These are phyloP conservation scores for Pseudozyma tsukubaensis DNA, from an alignment of 1,284 basidiomycete species.

Conservation along the genomic window DNA sequence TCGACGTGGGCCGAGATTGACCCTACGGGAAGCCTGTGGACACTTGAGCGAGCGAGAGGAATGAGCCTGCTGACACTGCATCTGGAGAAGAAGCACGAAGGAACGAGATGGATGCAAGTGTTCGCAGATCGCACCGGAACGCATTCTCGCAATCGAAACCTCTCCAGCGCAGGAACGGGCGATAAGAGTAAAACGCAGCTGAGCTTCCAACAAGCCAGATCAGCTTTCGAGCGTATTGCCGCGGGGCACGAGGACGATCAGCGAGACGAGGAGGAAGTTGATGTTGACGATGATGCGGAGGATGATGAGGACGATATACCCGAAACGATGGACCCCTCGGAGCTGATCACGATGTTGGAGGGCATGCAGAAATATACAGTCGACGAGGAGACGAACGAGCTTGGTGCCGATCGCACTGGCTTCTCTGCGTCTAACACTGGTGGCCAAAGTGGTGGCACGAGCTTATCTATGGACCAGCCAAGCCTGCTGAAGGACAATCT, in stretches of 20 bases:
- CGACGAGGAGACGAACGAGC: slow-evolving; percentile 72
- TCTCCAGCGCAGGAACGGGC: background rate
- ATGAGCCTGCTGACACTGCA: slow-evolving; percentile 53
- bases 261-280: slow-evolving; percentile 13
- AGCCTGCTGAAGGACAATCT: slow-evolving; percentile 83
- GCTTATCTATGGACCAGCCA: slow-evolving; percentile 64
- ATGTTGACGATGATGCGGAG: slow-evolving; percentile 49
- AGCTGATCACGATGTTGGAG: slow-evolving; percentile 82
- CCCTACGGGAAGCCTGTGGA: slow-evolving; percentile 53
- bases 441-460: slow-evolving; percentile 64
- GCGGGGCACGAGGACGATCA: slow-evolving; percentile 6
- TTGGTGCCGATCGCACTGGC: slow-evolving; percentile 24
- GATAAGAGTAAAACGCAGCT: slow-evolving; percentile 15
- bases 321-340: slow-evolving; percentile 87
- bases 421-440: slow-evolving; percentile 1
- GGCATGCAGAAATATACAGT: slow-evolving; percentile 85
- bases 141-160: slow-evolving; percentile 3
- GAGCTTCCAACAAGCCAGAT: slow-evolving; percentile 34
- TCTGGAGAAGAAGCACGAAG: slow-evolving; percentile 68
- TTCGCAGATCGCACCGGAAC: slow-evolving; percentile 71
- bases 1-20: slow-evolving; percentile 61
- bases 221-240: slow-evolving; percentile 11
- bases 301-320: slow-evolving; percentile 77
- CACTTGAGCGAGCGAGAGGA: slow-evolving; percentile 43
- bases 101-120: slow-evolving; percentile 84